Base-by-base conservation (phyloP, 495 filamentous ascomycete species). In the Haplographium delicatum region DNA sequence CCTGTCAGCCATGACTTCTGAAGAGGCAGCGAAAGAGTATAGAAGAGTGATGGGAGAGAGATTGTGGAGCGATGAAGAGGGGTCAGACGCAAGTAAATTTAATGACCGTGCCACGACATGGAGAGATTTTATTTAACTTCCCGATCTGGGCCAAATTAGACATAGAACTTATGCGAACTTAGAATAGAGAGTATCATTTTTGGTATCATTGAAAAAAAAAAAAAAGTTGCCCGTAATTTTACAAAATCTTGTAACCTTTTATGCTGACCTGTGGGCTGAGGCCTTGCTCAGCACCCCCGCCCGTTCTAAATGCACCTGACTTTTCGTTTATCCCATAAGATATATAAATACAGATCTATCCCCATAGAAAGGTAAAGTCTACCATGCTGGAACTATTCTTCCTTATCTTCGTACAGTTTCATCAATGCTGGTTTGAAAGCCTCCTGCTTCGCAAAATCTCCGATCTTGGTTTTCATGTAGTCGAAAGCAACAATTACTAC, bases 401-500 rank as follows among this genome's bases (percentile, higher is more conserved):
- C 65, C 45, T 60, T 61, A 18, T 65, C 61, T 38, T 79, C 71
- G 50, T 86, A 80, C 10, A 95, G 68, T 64, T 80, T 80, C 62
- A 80, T 75, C 53, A 96, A 45, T 3, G 87, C 85, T 0, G 85
- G 84, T 31, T 83, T 67, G 58, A 87, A 94, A 15, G 74, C 74
- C 60, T 86, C 80, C n/a, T 93, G 75, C 54, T 84, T 70, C 48
- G 76, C 76, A 50, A 96, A 86, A 57, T 96, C 89, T 5, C 85
- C 76, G 9, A 96, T 73, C 65, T 81, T 83, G 31, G 95, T 75
- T 9, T 82, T 71, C 87, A 96, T 95, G 54, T 86, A 82, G 62
- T 98, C 93, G 68, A 95, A 95, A 0, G 86, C 89, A n/a, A 88
- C 74, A 24, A 84, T 73, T 35, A 90, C 72, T 4, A 85, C 83